phyloP scores from a whole-genome alignment of 192 early-diverging fungal genomes.

The Coemansia sp. region DNA sequence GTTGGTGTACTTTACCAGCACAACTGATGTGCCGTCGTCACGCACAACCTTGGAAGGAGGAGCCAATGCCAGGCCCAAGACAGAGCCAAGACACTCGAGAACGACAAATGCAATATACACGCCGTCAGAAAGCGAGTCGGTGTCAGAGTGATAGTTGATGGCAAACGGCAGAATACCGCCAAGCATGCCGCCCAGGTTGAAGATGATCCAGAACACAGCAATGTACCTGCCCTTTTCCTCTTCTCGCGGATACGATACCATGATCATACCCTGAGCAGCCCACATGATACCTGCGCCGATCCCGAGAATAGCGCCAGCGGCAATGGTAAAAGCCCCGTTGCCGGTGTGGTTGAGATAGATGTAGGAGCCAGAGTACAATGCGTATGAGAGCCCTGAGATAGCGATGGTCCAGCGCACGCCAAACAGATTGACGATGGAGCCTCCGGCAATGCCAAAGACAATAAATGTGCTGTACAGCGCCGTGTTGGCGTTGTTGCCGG shows the following conservation, averaged over 20 bases:
- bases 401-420: conserved; percentile 73
- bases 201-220: conserved; percentile 86
- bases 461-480: conserved; percentile 79
- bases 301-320: conserved; percentile 79
- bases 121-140: conserved; percentile 54
- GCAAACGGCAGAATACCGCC: conserved; percentile 76
- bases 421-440: conserved; percentile 76
- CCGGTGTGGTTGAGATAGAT: conserved; percentile 66
- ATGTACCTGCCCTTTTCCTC: conserved; percentile 82
- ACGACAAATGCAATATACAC: conserved; percentile 83
- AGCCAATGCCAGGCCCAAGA: conserved; percentile 63
- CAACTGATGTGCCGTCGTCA: conserved; percentile 69
- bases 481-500: conserved; percentile 73
- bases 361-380: conserved; percentile 79
- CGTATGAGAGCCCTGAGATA: conserved; percentile 68
- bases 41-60: conserved; percentile 68
- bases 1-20: conserved; percentile 70
- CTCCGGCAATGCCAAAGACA: conserved; percentile 75
- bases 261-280: conserved; percentile 81
- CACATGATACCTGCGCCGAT: conserved; percentile 79
- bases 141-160: conserved; percentile 63
- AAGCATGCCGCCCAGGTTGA: conserved; percentile 81
- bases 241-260: conserved; percentile 84
- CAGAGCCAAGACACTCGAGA: conserved; percentile 70
- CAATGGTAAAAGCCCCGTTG: conserved; percentile 65